Conservation (phyloP, 352 stramenopile species). For the Globisporangium parvum region DNA sequence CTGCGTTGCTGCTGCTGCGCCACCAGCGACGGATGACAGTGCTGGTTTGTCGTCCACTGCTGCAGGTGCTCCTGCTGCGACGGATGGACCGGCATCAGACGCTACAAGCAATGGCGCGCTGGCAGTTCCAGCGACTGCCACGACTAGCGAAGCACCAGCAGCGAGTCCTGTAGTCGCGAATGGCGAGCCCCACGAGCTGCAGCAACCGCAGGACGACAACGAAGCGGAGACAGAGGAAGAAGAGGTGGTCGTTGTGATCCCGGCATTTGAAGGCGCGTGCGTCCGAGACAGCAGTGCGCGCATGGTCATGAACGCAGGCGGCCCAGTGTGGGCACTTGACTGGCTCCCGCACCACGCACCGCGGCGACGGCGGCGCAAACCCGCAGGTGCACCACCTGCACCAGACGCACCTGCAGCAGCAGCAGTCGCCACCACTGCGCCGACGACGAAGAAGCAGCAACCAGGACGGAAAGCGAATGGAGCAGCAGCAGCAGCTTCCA, state of each 20-base stretch:
- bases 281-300: constrained; percentile 18
- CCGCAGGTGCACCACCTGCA: neutral
- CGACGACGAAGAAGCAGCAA: constrained; percentile 3
- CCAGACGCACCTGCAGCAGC: no score
- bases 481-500: neutral
- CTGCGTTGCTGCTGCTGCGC: neutral
- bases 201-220: neutral
- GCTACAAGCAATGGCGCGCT: neutral
- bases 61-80: neutral
- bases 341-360: constrained; percentile 35
- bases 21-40: neutral
- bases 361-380: neutral
- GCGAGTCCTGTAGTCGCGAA: neutral
- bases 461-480: neutral
- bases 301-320: constrained; percentile 61
- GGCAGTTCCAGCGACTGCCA: neutral
- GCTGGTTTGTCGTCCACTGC: neutral
- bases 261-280: constrained; percentile 40
- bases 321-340: constrained; percentile 78
- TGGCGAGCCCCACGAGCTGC: neutral
- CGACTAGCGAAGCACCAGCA: neutral
- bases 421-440: no score
- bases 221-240: neutral
- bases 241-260: constrained; percentile 20
- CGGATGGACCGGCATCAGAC: neutral